Evolutionary conservation across 1,284 basidiomycete genomes (phyloP).

Genomic region (Rhodotorula sp.): DNA sequence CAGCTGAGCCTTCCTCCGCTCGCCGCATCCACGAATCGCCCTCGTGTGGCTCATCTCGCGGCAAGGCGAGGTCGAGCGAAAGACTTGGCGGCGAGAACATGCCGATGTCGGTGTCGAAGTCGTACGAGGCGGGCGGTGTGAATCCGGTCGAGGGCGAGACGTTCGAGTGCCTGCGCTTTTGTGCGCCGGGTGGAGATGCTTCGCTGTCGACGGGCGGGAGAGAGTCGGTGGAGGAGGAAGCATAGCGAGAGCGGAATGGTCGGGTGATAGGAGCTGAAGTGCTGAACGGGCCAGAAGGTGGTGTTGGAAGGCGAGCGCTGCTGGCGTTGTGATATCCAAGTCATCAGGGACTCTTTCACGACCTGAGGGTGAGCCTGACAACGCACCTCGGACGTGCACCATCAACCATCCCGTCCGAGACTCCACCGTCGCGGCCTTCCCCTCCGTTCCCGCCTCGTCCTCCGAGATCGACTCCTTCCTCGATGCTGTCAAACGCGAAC

Average conservation of each 20-base stretch:
- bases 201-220: not conserved
- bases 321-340: not conserved
- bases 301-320: not conserved
- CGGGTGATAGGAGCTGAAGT: not conserved
- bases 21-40: not conserved
- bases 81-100: not conserved
- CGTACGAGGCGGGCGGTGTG: slow-evolving; percentile 1
- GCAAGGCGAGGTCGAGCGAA: not conserved
- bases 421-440: not conserved
- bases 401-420: not conserved
- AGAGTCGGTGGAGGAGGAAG: slow-evolving; percentile 4
- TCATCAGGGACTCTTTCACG: not conserved
- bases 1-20: too few relatives aligned
- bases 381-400: not conserved
- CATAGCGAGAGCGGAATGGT: slow-evolving; percentile 15
- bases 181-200: not conserved
- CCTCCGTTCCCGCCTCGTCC: not conserved
- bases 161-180: slow-evolving; percentile 3
- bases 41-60: not conserved
- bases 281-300: not conserved
- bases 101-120: not conserved
- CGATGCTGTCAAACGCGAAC: not conserved
- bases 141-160: not conserved
- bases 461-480: not conserved
- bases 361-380: not conserved